Base-by-base conservation (phyloP, 768 basidiomycete species). In the Rhodotorula babjevae region DNA sequence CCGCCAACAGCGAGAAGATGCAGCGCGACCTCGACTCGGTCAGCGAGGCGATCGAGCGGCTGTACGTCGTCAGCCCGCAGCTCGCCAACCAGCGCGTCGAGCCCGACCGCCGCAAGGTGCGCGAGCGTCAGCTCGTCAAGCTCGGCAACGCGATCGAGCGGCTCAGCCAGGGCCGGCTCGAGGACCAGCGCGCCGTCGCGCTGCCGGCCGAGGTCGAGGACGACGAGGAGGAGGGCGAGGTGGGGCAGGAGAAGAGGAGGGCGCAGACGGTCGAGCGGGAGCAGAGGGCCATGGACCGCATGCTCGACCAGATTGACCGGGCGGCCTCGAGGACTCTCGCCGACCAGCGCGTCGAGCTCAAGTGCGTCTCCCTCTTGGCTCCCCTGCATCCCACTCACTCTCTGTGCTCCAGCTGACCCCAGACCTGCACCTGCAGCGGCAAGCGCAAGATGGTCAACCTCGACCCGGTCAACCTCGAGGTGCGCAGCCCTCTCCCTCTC, bases 41-140 rank as follows among this genome's bases (percentile, higher is more conserved):
- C 58, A 87, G 91, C 0, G 85, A 86, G 80, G 93, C 96, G 44
- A 94, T 99, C 77, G 93, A 95, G 79, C 84, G 93, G 50, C 82
- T 97, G 19, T 92, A 96, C 80, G 81, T 86, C 15, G 90, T 89
- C 44, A 87, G 92, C 0, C 94, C 95, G 1, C 93, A 95, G 80
- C 81, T 97, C 55, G 87, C 89, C 70, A 89, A 94, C 79, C 95
- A 99, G 80, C 87, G 96, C 1, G 92, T 91, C n/a, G 93, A 94
- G 80, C 86, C 95, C 58, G 88, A 89, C 53, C 63, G 56, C 46
- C 57, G 67, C 0, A 90, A 91, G 78, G 77, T 88, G 23, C 85
- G 85, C 21, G 85, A 92, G 80, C 86, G 92, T 83, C 90, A 91
- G 80, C 85, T 85, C 57, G 91, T 90, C 10, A 82, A 69, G 59